Base-by-base conservation (phyloP, 257 asterid genomes). In the Echium plantagineum region DNA sequence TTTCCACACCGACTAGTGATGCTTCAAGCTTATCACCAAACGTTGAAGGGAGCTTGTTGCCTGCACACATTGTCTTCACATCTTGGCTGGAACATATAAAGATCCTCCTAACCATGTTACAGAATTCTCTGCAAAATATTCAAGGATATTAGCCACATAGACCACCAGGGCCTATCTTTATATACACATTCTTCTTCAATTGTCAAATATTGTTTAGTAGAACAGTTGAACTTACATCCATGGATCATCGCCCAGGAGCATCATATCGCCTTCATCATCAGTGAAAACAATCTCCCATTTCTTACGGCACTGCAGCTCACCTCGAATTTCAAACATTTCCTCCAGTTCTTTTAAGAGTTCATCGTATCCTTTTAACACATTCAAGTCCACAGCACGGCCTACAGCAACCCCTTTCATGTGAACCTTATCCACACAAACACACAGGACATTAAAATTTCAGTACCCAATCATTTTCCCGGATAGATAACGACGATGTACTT, bases 401-500 rank as follows among this genome's bases (percentile, higher is more conserved):
- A 93, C 94, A 3, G 94, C 95, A 32, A 93, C 81, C 60, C 97
- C 99, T 84, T 93, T 93, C 99, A 93, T 93, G 78, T 89, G 99
- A 62, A 89, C 96, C 99, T 93, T 68, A 53, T 66, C 57, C 67
- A 71, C 21, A 52, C 60, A 63, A 69, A 58, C 58, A 57, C 54
- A 67, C 38, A 57, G 26, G 7, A 16, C 4, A 2, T 18, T 15
- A 28, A 32, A 53, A 38, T 21, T 35, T 58, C 16, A 65, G 21
- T 49, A 58, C 52, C 60, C 55, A 49, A 61, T 48, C 26, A 55
- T 51, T 70, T 49, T 53, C 35, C n/a, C n/a, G n/a, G n/a, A n/a
- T n/a, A n/a, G n/a, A n/a, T n/a, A n/a, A n/a, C n/a, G n/a, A n/a
- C n/a, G n/a, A n/a, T n/a, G n/a, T n/a, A n/a, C 5, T 52, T 19